Evolutionary conservation across 1,284 basidiomycete species (phyloP), one percentile per base, ranked within the genome.

Genomic region (Leccinum pallidistipes): DNA sequence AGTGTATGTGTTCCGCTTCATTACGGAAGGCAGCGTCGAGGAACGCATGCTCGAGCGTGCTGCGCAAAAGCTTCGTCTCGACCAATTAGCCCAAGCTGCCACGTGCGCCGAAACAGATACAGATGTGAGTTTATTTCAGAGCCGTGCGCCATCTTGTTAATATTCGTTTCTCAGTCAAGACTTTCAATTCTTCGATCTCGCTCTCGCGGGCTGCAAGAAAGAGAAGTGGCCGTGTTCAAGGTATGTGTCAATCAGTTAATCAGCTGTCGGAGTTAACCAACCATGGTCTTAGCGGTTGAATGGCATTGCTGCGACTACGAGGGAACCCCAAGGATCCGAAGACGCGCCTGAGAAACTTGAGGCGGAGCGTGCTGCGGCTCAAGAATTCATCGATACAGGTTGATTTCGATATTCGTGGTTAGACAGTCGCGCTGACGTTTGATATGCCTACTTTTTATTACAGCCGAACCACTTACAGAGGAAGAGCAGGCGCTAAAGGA

Each of bases 1-100:
- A 77, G 97, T 98, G 18, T 97, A 97, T 71, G 97, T 99, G 1
- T 99, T 96, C 83, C 83, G 97, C 29, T 98, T 99, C 76, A 93
- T 99, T 69, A 98, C 97, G 0, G 95, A 98, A 74, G 90, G 91
- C 56, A 96, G 95, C 55, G 95, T 99, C 31, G 97, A 99, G 77
- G 97, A 99, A 78, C 88, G 97, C 40, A 97, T 99, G 84, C 78
- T 99, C 18, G 97, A 99, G 77, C 83, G 96, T 24, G 97, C 97
- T 1, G 97, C 96, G 1, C 97, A 99, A 80, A 99, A 98, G 78
- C 80, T 99, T 62, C 86, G 95, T 63, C 81, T 99, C 11, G 97
- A 99, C 75, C 97, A 99, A 79, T 83, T 99, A 4, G 97, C 88
- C 92, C 0, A 96, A 94, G 74, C 77, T 94, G 38, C 91, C 94